Evolutionary conservation across 2,329 filamentous ascomycete species (phyloP).

Genomic region (Aspergillus sergii): DNA sequence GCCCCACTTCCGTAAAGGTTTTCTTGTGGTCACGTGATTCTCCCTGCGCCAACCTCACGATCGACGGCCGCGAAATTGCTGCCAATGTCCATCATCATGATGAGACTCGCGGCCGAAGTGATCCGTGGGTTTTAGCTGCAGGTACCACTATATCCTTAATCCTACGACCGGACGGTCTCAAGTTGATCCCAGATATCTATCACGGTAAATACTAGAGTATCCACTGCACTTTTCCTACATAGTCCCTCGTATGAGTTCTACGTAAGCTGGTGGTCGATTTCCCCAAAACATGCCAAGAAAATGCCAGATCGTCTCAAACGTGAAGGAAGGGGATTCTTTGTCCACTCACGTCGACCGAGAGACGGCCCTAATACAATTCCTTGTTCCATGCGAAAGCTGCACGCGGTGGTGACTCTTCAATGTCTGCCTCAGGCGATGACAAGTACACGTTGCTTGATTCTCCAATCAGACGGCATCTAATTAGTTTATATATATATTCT

Average conservation of each 20-base stretch:
- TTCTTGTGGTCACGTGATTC: slow-evolving; percentile 32
- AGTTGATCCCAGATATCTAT: background rate
- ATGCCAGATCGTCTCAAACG: slow-evolving; percentile 38
- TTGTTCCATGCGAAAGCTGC: background rate
- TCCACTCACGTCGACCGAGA: background rate
- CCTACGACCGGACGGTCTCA: background rate
- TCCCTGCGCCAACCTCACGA: slow-evolving; percentile 14
- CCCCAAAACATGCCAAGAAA: slow-evolving; percentile 33
- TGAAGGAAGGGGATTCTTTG: slow-evolving; percentile 9
- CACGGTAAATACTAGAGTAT: too few relatives aligned
- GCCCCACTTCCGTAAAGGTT: slow-evolving; percentile 28
- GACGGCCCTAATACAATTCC: background rate
- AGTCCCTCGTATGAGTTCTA: background rate
- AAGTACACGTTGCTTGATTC: background rate
- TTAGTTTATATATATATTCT: slow-evolving; percentile 10
- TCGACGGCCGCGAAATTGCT: slow-evolving; percentile 17
- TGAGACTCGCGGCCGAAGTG: background rate
- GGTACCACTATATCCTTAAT: background rate
- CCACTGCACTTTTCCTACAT: too few relatives aligned
- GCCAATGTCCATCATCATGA: slow-evolving; percentile 6
- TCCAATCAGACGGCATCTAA: slow-evolving; percentile 4
- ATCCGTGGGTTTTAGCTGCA: slow-evolving; percentile 1
- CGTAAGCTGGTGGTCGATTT: slow-evolving; percentile 17
- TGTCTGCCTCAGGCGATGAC: slow-evolving; percentile 9
- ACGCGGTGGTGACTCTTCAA: background rate